These are phyloP conservation scores for Mycena latifolia DNA, from an alignment of 768 basidiomycete genomes.

Conservation along the genomic window DNA sequence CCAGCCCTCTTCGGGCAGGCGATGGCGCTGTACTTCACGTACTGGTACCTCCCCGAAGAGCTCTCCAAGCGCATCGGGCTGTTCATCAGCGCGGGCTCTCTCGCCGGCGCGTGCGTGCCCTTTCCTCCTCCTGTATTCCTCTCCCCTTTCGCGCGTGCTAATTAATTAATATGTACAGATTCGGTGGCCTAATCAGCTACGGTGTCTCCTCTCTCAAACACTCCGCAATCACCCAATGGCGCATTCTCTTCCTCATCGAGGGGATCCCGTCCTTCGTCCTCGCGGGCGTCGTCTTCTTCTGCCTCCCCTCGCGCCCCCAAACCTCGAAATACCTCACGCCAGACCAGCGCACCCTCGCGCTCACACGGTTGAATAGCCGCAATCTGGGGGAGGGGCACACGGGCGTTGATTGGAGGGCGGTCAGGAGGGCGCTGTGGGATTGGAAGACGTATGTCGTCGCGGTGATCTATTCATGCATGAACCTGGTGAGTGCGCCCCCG, in stretches of 20 bases:
- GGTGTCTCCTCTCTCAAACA: constrained; percentile 24
- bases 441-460: constrained; percentile 30
- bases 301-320: constrained; percentile 32
- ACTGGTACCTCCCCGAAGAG: constrained; percentile 31
- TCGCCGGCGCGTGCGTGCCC: constrained; percentile 27
- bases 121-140: no score
- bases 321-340: constrained; percentile 8
- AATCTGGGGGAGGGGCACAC: constrained; percentile 31
- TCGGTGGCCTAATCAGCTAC: constrained; percentile 27
- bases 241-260: constrained; percentile 35
- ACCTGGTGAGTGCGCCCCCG: background rate
- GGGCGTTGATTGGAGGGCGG: constrained; percentile 25
- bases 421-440: constrained; percentile 11
- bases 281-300: constrained; percentile 26
- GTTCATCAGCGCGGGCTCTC: constrained; percentile 29
- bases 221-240: constrained; percentile 9
- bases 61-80: constrained; percentile 33
- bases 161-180: no score
- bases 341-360: constrained; percentile 26
- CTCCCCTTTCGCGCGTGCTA: no score
- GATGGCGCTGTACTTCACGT: constrained; percentile 30
- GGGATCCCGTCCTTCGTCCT: constrained; percentile 27
- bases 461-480: constrained; percentile 26
- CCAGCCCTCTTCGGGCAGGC: constrained; percentile 25
- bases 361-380: constrained; percentile 19